Evolutionary conservation across 108 stramenopile species (phyloP).

Genomic region (Cyclotella atomus): DNA sequence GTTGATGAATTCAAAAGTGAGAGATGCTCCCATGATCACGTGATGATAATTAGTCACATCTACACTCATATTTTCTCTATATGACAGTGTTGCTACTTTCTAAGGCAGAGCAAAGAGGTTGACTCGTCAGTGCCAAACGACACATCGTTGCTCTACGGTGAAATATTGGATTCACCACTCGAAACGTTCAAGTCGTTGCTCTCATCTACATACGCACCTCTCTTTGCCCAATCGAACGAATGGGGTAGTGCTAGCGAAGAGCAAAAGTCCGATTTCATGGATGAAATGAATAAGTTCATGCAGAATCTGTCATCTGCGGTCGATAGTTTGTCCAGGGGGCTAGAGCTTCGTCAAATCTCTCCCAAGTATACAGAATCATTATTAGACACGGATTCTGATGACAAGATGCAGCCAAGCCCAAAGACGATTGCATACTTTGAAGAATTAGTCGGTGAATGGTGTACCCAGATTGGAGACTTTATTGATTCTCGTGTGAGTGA

Average conservation of each 20-base stretch:
- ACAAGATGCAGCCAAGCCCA: slow-evolving; percentile 43
- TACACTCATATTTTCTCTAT: not conserved
- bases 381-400: slow-evolving; percentile 25
- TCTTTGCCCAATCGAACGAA: slow-evolving; percentile 63
- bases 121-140: slow-evolving; percentile 46
- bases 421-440: slow-evolving; percentile 75
- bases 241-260: slow-evolving; percentile 84
- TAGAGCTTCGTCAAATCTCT: slow-evolving; percentile 69
- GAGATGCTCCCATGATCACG: not conserved
- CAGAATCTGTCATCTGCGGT: slow-evolving; percentile 71
- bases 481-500: slow-evolving; percentile 51
- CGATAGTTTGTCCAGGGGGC: slow-evolving; percentile 69
- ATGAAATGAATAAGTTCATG: slow-evolving; percentile 68
- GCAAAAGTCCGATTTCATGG: slow-evolving; percentile 71
- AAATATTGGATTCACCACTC: slow-evolving; percentile 67
- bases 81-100: slow-evolving; percentile 56
- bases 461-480: slow-evolving; percentile 82
- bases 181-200: slow-evolving; percentile 73
- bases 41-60: not conserved
- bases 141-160: slow-evolving; percentile 79
- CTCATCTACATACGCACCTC: slow-evolving; percentile 61
- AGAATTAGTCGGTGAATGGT: slow-evolving; percentile 85
- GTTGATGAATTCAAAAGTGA: slow-evolving; percentile 54
- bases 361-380: slow-evolving; percentile 42
- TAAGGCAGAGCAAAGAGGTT: slow-evolving; percentile 30